Conservation (phyloP, 441 rosid genomes). For the Syzygium syzygioides region DNA sequence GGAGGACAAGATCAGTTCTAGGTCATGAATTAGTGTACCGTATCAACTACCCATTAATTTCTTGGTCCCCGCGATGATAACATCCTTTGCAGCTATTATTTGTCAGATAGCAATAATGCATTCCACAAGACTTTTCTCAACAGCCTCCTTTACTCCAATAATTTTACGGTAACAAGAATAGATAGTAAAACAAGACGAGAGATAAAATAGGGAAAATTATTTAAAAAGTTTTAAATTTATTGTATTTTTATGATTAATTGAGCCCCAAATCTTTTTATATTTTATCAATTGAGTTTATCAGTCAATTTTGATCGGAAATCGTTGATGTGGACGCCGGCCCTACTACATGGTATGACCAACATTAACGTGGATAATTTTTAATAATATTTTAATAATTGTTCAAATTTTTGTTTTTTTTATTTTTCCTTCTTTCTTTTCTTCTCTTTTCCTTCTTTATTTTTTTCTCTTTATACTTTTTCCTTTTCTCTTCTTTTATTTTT, state of each 20-base stretch:
- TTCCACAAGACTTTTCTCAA: neutral
- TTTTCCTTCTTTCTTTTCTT: too few relatives aligned
- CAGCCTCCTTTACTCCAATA: neutral
- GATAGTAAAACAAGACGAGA: neutral
- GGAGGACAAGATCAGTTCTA: neutral
- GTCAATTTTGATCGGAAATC: rapidly evolving
- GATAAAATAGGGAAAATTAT: rapidly evolving
- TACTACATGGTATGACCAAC: rapidly evolving
- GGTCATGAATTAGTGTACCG: rapidly evolving
- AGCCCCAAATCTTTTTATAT: rapidly evolving
- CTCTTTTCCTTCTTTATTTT: too few relatives aligned
- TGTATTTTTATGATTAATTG: too few relatives aligned
- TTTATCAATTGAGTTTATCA: too few relatives aligned
- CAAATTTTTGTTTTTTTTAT: too few relatives aligned
- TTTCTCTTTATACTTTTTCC: too few relatives aligned
- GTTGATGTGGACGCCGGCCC: rapidly evolving
- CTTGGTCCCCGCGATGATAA: neutral
- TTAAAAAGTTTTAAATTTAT: too few relatives aligned
- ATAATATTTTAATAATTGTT: too few relatives aligned
- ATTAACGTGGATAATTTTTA: too few relatives aligned
- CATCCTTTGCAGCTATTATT: too few relatives aligned
- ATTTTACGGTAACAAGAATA: neutral
- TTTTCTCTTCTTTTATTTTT: too few relatives aligned
- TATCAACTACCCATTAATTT: too few relatives aligned
- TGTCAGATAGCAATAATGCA: neutral